phyloP scores from a whole-genome alignment of 2,329 filamentous ascomycete genomes.

The Xylaria polymorpha region DNA sequence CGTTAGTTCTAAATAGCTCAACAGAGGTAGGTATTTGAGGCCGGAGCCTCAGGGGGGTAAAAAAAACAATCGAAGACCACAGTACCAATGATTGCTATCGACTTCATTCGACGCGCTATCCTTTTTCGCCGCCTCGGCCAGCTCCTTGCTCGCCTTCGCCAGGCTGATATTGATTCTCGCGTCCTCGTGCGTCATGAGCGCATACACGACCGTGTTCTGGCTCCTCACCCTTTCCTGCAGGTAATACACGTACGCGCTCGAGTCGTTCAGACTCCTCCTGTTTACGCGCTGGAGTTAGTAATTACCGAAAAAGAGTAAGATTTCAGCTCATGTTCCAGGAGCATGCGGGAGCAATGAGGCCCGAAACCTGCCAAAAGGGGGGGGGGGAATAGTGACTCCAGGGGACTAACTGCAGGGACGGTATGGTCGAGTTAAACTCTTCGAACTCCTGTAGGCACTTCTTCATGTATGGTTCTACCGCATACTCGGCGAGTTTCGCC shows the following conservation, averaged over 20 bases:
- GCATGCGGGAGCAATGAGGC: no score
- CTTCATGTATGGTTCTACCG: conserved; percentile 5
- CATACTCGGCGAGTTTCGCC: conserved; percentile 24
- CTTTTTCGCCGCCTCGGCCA: conserved; percentile 25
- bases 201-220: conserved; percentile 33
- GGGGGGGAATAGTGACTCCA: no score
- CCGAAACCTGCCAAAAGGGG: no score
- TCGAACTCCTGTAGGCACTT: conserved; percentile 23
- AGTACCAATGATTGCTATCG: conserved; percentile 32
- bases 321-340: no score
- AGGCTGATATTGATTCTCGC: conserved; percentile 28
- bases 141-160: conserved; percentile 33
- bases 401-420: conserved; percentile 27
- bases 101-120: conserved; percentile 29
- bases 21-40: neutral
- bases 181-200: conserved; percentile 32
- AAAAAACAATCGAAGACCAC: neutral
- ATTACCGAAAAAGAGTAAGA: no score
- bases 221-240: conserved; percentile 31
- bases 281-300: no score
- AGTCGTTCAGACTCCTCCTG: conserved; percentile 29
- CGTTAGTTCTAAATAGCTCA: neutral
- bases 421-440: conserved; percentile 24
- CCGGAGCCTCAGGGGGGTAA: neutral
- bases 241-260: conserved; percentile 33